Evolutionary conservation across 495 filamentous ascomycete species (phyloP), one percentile per base, ranked within the genome.

Genomic region (Penicillium psychrofluorescens): DNA sequence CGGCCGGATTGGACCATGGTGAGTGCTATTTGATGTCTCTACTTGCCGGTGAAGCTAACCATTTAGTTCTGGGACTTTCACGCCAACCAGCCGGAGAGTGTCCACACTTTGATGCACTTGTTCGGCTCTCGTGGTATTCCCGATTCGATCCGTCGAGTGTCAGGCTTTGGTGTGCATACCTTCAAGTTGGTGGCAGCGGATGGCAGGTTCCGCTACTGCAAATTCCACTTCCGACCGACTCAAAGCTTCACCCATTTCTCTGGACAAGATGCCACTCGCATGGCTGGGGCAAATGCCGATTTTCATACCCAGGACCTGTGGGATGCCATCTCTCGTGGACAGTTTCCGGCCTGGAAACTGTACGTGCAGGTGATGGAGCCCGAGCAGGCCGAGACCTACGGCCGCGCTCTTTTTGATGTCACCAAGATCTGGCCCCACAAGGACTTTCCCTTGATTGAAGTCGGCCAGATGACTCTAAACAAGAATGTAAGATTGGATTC

Each of bases 91-190:
- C 54, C 50, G n/a, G 60, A 63, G 44, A 64, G 75, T 31, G 68
- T 79, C 11, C 83, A 86, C 60, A 69, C 74, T n/a, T 55, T 86
- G 30, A 84, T 87, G 80, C 71, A 75, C 42, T 68, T 87, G 14
- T 86, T 87, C 52, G 71, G 71, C 11, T 78, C 81, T 44, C 75
- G 80, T 36, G 84, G 83, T 34, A 78, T 75, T 10, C 84, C 84
- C 7, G 70, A 67, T 45, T 79, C 76, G 0, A 66, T 77, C 52
- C 68, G 81, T 14, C 72, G 79, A 44, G 74, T 85, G 56, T 81
- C 84, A 40, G 83, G 77, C 10, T 88, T 82, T 52, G 70, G 72
- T 36, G 72, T 72, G 2, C 79, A 86, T 55, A 84, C 84, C 0
- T 88, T 78, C 67, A 86, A 79, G 43, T 68, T 85, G 40, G 72